Conservation (phyloP, 106 monocot genomes). For the Acanthochlamys bracteata region DNA sequence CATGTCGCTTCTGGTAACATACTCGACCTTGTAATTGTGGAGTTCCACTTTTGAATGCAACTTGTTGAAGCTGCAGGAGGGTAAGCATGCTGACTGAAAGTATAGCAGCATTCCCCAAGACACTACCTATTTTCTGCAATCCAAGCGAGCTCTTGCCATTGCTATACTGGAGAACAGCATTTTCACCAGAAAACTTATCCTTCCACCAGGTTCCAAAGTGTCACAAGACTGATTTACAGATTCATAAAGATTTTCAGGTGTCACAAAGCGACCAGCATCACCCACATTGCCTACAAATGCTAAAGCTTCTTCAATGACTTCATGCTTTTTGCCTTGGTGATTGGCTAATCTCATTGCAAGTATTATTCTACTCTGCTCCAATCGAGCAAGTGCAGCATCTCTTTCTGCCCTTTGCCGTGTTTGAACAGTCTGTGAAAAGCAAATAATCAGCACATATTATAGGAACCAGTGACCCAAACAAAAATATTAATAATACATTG, state of each 20-base stretch:
- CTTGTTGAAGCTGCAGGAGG: slow-evolving; percentile 61
- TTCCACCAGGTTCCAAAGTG: slow-evolving; percentile 7
- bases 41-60: slow-evolving; percentile 26
- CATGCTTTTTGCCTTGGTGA: slow-evolving; percentile 74
- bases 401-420: slow-evolving; percentile 76
- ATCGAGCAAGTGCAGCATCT: slow-evolving; percentile 71
- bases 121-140: slow-evolving; percentile 31
- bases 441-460: neutral
- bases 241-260: slow-evolving; percentile 34
- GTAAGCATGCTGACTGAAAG: slow-evolving; percentile 86
- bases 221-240: slow-evolving; percentile 16
- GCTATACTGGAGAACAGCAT: slow-evolving; percentile 46
- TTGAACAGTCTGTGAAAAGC: slow-evolving; percentile 58
- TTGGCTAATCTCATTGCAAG: slow-evolving; percentile 85
- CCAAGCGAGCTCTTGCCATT: slow-evolving; percentile 41
- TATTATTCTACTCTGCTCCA: slow-evolving; percentile 80
- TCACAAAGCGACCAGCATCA: slow-evolving; percentile 27
- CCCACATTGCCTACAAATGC: slow-evolving; percentile 64
- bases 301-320: slow-evolving; percentile 88
- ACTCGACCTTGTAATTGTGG: slow-evolving; percentile 6
- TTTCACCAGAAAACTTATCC: slow-evolving; percentile 23
- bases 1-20: slow-evolving; percentile 10
- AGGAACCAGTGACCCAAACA: neutral
- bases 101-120: slow-evolving; percentile 66
- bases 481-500: neutral